Percentiles rank a stretch among this genome's conserved stretches.
phyloP scores from a whole-genome alignment of 139 green algal species.

The Micractinium conductrix region DNA sequence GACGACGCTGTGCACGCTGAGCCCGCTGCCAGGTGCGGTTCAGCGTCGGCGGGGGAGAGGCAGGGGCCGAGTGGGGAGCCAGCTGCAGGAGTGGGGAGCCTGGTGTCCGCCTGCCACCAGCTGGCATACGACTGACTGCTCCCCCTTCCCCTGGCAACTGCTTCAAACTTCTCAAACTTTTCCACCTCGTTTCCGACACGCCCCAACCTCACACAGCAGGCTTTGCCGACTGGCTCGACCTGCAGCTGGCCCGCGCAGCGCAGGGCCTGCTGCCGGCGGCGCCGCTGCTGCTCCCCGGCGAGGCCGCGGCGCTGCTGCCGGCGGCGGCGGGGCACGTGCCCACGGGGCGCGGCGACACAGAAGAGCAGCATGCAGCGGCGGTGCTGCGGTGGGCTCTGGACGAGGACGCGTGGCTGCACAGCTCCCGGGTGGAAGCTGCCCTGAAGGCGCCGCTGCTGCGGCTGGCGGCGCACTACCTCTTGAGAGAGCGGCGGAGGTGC shows the following conservation, averaged over 20 bases:
- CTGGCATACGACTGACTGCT: neutral
- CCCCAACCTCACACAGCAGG: neutral
- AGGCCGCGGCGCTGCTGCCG: neutral
- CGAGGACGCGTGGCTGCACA: conserved; percentile 32
- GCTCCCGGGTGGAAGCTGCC: conserved; percentile 4
- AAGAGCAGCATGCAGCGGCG: neutral
- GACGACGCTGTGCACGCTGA: conserved; percentile 73
- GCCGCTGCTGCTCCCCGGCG: conserved; percentile 25
- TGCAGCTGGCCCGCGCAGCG: neutral
- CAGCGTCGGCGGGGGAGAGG: neutral
- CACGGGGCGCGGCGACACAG: neutral
- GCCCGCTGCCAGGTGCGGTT: conserved; percentile 75
- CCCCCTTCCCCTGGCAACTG: neutral
- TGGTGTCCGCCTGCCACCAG: neutral
- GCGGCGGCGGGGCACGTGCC: neutral
- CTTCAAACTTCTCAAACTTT: neutral
- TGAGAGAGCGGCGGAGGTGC: conserved; percentile 61
- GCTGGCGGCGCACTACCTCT: conserved; percentile 69
- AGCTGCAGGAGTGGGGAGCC: neutral
- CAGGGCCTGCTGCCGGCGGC: neutral
- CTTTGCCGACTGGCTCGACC: conserved; percentile 72
- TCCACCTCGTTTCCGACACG: neutral
- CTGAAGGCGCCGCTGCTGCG: conserved; percentile 57
- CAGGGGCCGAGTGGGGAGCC: no score
- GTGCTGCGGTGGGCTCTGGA: conserved; percentile 26